phyloP scores from a whole-genome alignment of 768 basidiomycete species.

The Suillus clintonianus region DNA sequence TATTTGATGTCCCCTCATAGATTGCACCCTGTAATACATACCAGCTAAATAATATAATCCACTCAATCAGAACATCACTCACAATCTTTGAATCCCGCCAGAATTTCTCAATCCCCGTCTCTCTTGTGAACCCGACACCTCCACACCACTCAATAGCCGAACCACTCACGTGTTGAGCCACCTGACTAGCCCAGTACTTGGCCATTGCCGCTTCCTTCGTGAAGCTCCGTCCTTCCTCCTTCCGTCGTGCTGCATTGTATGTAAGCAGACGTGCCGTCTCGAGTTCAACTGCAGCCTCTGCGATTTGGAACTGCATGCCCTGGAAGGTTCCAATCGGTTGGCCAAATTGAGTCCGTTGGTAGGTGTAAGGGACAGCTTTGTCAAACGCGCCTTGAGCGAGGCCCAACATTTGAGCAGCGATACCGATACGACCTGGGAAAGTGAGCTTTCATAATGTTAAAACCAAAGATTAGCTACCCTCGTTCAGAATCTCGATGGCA shows the following conservation, averaged over 20 bases:
- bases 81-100: slow-evolving; percentile 98
- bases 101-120: slow-evolving; percentile 95
- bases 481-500: slow-evolving; percentile 96
- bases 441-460: neutral
- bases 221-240: slow-evolving; percentile 87
- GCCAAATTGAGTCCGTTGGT: slow-evolving; percentile 92
- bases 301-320: slow-evolving; percentile 94
- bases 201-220: slow-evolving; percentile 98
- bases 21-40: slow-evolving; percentile 67
- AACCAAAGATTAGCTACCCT: slow-evolving; percentile 48
- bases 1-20: slow-evolving; percentile 97
- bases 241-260: slow-evolving; percentile 94
- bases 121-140: slow-evolving; percentile 88
- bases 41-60: neutral
- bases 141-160: slow-evolving; percentile 96
- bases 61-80: slow-evolving; percentile 32
- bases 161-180: slow-evolving; percentile 88
- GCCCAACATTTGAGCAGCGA: slow-evolving; percentile 98
- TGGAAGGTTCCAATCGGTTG: slow-evolving; percentile 94
- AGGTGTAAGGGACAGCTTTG: slow-evolving; percentile 93
- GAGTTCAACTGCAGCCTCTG: slow-evolving; percentile 86
- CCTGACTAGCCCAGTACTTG: slow-evolving; percentile 87
- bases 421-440: slow-evolving; percentile 80
- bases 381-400: slow-evolving; percentile 97
- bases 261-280: slow-evolving; percentile 89